Evolutionary conservation across 805 yeast species (phyloP), one percentile per base, ranked within the genome.

Genomic region (Candida broadrunensis): DNA sequence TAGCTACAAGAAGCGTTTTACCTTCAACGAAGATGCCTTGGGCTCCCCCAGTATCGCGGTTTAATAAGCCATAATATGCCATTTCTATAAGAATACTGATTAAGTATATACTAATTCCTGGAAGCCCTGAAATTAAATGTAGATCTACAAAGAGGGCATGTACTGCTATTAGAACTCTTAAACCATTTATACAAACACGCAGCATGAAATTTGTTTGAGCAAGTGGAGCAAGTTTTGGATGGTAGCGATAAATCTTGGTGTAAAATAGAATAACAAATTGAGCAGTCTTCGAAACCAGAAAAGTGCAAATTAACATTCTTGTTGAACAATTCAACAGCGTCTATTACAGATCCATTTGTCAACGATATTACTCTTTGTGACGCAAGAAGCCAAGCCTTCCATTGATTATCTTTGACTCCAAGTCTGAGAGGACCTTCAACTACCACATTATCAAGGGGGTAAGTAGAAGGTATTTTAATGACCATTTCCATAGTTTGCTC

Each of bases 121-220:
- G 39, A 40, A 5, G 45, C 44, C 45, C 65, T 65, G 51, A 78
- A 78, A 47, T 72, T 74, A 53, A 82, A 81, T 1, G 78, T 61
- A 14, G 81, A 65, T 55, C 99, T 83, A 67, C 99, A 93, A 56
- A 93, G 70, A 30, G 99, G 99, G 68, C 99, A 93, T 2, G 96
- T 85, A 49, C 88, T 86, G 41, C 87, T 77, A 31, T 93, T 95
- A 12, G 96, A 86, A 50, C 96, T 89, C 68, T 88, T 87, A 67
- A 93, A 93, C 99, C 99, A 93, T 60, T 90, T 87, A 72, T 88
- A 90, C 33, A 93, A 70, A 72, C 99, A 93, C 3, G 93, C 96
- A 6, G 96, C 83, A 61, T 93, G 99, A 72, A 90, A 93, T 59
- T 85, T 88, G 71, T 93, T 91, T 55, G 80, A 80, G 73, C 99